Conservation (phyloP, 176 grass and related monocot species). For the Leersia perrieri region DNA sequence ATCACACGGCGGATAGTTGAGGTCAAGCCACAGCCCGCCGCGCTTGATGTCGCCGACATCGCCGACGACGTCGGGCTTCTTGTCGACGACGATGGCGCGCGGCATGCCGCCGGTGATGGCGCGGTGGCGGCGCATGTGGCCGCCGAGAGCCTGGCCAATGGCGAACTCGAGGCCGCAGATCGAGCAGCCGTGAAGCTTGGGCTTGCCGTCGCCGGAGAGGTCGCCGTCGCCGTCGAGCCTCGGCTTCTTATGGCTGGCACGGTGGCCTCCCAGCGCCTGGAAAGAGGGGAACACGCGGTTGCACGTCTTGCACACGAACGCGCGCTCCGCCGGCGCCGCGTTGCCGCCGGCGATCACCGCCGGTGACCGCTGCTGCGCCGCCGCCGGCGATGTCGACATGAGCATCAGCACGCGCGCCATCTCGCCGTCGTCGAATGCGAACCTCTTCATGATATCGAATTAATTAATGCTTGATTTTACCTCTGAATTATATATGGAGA, state of each 20-base stretch:
- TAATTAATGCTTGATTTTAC: neutral
- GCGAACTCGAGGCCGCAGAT: slow-evolving; percentile 69
- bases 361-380: too few species aligned
- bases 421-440: slow-evolving; percentile 34
- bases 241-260: slow-evolving; percentile 95
- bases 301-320: slow-evolving; percentile 97
- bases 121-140: slow-evolving; percentile 75
- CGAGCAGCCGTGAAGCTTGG: slow-evolving; percentile 63
- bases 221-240: slow-evolving; percentile 33
- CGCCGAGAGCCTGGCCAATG: slow-evolving; percentile 64
- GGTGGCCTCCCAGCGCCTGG: slow-evolving; percentile 89
- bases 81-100: slow-evolving; percentile 15
- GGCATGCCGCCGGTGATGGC: slow-evolving; percentile 7
- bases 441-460: slow-evolving; percentile 31
- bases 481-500: too few species aligned
- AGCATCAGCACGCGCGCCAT: slow-evolving; percentile 63
- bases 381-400: too few species aligned
- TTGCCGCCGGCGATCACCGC: too few species aligned
- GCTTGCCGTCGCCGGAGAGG: slow-evolving; percentile 30
- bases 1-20: slow-evolving; percentile 41
- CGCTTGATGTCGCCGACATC: neutral
- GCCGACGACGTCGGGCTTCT: neutral
- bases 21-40: slow-evolving; percentile 42
- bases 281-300: slow-evolving; percentile 82
- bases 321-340: too few species aligned